Evolutionary conservation across 1,284 basidiomycete species (phyloP).

Genomic region (Pyrrhoderma lamaoense): DNA sequence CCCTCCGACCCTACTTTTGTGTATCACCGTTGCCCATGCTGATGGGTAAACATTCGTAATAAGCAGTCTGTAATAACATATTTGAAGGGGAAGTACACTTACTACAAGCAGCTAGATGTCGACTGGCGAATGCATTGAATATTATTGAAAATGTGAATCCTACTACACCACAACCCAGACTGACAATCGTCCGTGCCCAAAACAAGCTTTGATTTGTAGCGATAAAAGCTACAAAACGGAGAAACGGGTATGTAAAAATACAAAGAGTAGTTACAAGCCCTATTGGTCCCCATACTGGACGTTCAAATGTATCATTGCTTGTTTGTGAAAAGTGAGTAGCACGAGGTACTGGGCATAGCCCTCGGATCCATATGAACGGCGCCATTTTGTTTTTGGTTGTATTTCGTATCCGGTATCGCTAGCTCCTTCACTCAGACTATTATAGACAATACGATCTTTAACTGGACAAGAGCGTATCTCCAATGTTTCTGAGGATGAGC

Average conservation of each 20-base stretch:
- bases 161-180: conserved; percentile 10
- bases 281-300: not conserved
- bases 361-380: too few relatives aligned
- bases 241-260: not conserved
- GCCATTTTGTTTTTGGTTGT: too few relatives aligned
- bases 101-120: conserved; percentile 35
- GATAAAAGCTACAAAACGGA: not conserved
- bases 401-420: too few relatives aligned
- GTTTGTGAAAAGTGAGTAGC: not conserved
- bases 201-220: conserved; percentile 4
- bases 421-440: too few relatives aligned
- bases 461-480: too few relatives aligned
- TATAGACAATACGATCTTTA: too few relatives aligned
- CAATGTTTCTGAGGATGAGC: too few relatives aligned
- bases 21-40: conserved; percentile 40
- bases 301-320: not conserved
- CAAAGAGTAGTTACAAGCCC: not conserved
- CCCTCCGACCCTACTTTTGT: conserved; percentile 21
- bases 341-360: not conserved
- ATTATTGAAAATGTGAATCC: conserved; percentile 30
- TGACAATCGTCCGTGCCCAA: conserved; percentile 5
- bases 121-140: conserved; percentile 27
- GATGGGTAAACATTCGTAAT: not conserved
- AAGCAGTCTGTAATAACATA: conserved; percentile 15
- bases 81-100: conserved; percentile 19